Evolutionary conservation across 805 yeast species (phyloP).

Genomic region (Diddensiella caesifluorescens): DNA sequence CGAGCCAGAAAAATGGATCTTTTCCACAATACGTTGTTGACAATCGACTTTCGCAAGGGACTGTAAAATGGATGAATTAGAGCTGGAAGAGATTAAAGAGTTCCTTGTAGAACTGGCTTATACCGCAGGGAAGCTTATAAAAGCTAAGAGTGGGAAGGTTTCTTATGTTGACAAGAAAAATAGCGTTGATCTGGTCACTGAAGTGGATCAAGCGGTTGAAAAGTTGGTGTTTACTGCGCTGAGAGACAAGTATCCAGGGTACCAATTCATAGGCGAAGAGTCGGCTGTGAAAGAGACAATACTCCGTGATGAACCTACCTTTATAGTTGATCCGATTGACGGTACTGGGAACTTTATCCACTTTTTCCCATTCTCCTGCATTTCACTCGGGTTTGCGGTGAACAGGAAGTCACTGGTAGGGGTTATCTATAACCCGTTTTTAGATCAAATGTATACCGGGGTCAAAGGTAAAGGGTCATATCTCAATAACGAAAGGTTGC

Average conservation of each 20-base stretch:
- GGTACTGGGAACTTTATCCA: conserved; percentile 65
- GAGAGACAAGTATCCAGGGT: conserved; percentile 40
- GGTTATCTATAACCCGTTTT: conserved; percentile 58
- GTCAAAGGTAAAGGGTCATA: conserved; percentile 52
- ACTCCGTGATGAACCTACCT: conserved; percentile 40
- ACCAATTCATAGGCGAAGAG: conserved; percentile 57
- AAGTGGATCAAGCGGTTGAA: conserved; percentile 54
- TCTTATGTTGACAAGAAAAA: conserved; percentile 52
- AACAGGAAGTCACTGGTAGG: conserved; percentile 49
- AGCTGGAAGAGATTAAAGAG: conserved; percentile 34
- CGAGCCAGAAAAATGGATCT: no score
- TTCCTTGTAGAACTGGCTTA: conserved; percentile 39
- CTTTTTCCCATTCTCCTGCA: conserved; percentile 56
- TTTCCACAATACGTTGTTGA: no score
- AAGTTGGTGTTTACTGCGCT: conserved; percentile 34
- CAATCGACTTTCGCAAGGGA: no score
- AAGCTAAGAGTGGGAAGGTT: conserved; percentile 43
- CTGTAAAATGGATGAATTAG: no score
- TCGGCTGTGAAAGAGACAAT: conserved; percentile 43
- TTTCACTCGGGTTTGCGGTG: conserved; percentile 53
- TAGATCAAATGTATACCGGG: conserved; percentile 48
- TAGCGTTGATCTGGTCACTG: conserved; percentile 58
- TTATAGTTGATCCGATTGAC: conserved; percentile 60
- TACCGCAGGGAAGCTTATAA: conserved; percentile 47
- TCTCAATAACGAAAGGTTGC: conserved; percentile 42